These are phyloP conservation scores for Myxozyma sirexii DNA, from an alignment of 805 yeast genomes.

Conservation along the genomic window DNA sequence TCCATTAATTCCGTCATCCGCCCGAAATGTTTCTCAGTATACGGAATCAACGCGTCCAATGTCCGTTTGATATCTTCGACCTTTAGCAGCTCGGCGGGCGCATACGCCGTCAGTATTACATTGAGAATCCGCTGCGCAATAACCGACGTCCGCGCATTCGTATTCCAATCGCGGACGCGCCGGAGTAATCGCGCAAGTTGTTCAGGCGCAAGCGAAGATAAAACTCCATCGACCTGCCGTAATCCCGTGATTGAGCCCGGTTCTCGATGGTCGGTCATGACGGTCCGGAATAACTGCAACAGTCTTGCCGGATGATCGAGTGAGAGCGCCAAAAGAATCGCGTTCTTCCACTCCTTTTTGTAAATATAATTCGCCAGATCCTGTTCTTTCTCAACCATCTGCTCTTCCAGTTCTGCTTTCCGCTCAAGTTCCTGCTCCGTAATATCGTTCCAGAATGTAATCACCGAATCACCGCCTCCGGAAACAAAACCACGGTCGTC, in stretches of 20 bases:
- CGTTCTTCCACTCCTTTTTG: conserved; percentile 81
- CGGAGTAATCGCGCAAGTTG: conserved; percentile 65
- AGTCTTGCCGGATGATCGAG: conserved; percentile 89
- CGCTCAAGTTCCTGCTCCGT: conserved; percentile 68
- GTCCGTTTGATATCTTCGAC: conserved; percentile 68
- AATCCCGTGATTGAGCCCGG: conserved; percentile 58
- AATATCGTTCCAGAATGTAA: conserved; percentile 86
- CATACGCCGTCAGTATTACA: conserved; percentile 60
- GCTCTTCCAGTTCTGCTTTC: conserved; percentile 54
- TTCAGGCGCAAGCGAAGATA: conserved; percentile 59
- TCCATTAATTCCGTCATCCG: conserved; percentile 81
- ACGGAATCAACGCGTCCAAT: conserved; percentile 80
- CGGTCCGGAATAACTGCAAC: conserved; percentile 70
- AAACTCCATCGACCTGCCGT: conserved; percentile 62
- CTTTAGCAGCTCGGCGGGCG: conserved; percentile 59
- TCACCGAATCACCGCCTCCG: conserved; percentile 95
- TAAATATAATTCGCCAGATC: conserved; percentile 72
- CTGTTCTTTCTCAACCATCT: conserved; percentile 86
- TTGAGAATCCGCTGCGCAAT: conserved; percentile 78
- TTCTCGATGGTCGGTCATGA: conserved; percentile 54
- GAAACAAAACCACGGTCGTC: conserved; percentile 73
- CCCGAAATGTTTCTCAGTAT: conserved; percentile 79
- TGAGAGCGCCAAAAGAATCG: conserved; percentile 80
- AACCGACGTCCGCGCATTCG: conserved; percentile 76
- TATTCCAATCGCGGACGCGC: conserved; percentile 92